Evolutionary conservation across 1,139 yeast species (phyloP).

Genomic region (Wickerhamiella pararugosa): DNA sequence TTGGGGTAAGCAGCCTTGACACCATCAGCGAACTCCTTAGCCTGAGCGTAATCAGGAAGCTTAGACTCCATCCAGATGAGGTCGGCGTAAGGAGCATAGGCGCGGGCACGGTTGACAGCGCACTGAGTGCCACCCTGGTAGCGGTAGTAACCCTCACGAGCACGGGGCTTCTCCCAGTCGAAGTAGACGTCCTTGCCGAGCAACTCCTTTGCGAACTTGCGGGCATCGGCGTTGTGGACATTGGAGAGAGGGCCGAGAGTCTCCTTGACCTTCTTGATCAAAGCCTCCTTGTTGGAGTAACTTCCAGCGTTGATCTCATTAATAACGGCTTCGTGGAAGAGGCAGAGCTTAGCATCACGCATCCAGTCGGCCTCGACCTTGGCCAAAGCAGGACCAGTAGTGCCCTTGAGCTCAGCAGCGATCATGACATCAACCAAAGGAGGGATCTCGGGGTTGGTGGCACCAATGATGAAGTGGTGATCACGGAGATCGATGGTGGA

Average conservation of each 20-base stretch:
- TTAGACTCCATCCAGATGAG: conserved; percentile 98
- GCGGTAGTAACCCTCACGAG: conserved; percentile 94
- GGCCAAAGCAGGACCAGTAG: conserved; percentile 54
- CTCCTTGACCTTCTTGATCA: conserved; percentile 50
- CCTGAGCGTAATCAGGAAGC: conserved; percentile 86
- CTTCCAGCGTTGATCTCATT: conserved; percentile 59
- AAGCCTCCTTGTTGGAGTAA: conserved; percentile 46
- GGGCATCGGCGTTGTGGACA: conserved; percentile 69
- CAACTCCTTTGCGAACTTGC: conserved; percentile 57
- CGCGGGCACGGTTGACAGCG: conserved; percentile 94
- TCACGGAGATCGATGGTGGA: conserved; percentile 91
- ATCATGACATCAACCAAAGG: conserved; percentile 68
- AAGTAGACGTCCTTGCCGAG: conserved; percentile 77
- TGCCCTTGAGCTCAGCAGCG: conserved; percentile 65
- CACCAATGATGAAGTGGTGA: conserved; percentile 82
- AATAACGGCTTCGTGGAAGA: conserved; percentile 83
- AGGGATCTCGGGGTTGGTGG: conserved; percentile 69
- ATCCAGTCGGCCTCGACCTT: conserved; percentile 74
- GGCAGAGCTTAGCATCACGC: conserved; percentile 66
- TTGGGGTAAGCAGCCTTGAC: conserved; percentile 68
- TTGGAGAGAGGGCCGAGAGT: conserved; percentile 62
- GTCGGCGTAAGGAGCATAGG: conserved; percentile 90
- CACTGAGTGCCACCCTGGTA: conserved; percentile 95
- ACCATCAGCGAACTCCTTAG: conserved; percentile 88
- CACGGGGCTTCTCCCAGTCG: conserved; percentile 94